Evolutionary conservation across 2,329 filamentous ascomycete genomes (phyloP), one percentile per base, ranked within the genome.

Genomic region (Ceratocystis albifundus): DNA sequence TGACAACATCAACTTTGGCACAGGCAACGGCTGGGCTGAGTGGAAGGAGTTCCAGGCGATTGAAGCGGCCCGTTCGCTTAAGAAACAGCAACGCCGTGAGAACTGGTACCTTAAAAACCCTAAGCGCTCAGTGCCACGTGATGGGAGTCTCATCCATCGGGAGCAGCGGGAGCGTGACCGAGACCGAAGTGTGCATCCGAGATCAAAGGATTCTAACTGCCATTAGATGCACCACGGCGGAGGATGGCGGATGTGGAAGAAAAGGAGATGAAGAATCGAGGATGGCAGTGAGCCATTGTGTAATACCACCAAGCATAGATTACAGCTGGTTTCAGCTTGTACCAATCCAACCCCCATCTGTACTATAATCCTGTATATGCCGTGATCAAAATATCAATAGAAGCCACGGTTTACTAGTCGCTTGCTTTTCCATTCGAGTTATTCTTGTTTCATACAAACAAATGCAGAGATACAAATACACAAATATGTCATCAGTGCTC

Each of bases 21-120:
- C 66, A 15, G 28, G 32, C 7, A 68, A 68, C 36, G 64, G 50
- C 17, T 68, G 66, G 66, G 59, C 28, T 2, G 66, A 68, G 50
- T 68, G 66, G 66, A n/a, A 65, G 20, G 66, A 68, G 28, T 64
- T 36, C 22, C 44, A 66, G 15, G 32, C 20, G 15, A 15, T 48
- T 2, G 65, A 66, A 17, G 61, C 64, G 59, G n/a, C 45, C 3
- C 61, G 50, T 4, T 22, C 25, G n/a, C 30, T 30, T 7, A 62
- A 28, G 45, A 57, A 64, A 30, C 17, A 59, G 22, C 28, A 64
- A n/a, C 62, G 61, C 30, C 44, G 45, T 2, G 61, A 68, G 7
- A 20, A 28, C 17, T 65, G 66, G 66, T 28, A 50, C 55, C 55
- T 59, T 30, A 59, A 59, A 8, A 59, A 59, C 25, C 44, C 22